Base-by-base conservation (phyloP, 2,329 filamentous ascomycete species). In the Didymella exigua region DNA sequence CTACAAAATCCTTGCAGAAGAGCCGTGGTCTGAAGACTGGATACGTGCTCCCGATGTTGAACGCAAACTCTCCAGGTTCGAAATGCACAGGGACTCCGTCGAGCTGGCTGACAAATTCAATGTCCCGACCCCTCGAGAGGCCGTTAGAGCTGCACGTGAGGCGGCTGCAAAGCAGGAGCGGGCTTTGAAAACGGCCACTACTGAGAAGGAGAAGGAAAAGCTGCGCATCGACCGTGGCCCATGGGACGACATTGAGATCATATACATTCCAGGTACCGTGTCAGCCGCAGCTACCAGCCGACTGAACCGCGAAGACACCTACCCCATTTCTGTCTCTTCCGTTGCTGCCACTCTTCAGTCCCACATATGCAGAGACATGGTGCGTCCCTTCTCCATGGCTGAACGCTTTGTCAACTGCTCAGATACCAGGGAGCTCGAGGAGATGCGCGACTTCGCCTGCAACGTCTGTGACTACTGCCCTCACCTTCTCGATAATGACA, bases 401-500 rank as follows among this genome's bases (percentile, higher is more conserved):
- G 61, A 70, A 24, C 68, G 70, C 24, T 72, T 74, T 34, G 57
- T 75, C 30, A 66, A 60, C 47, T 70, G 66, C 49, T 67, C 66
- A 21, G 71, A 74, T 31, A 71, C 65, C 1, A 61, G 59, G n/a
- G 66, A 72, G 47, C 67, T 75, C 5, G 63, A 63, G 33, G 60
- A 66, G 24, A 63, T 74, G 62, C 71, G 69, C 23, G 60, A 68
- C 19, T 73, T 72, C 30, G 72, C 71, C 8, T 73, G 68, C 36
- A 68, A 73, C 37, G 66, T 74, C 19, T 71, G 68, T 50, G 71
- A 75, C 48, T 75, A 69, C 37, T 70, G 70, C n/a, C 72, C 72
- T 14, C 72, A 75, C 41, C 67, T 75, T 16, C 67, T 75, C 8
- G 72, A 75, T 50, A 75, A 75, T 43, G 72, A 75, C 49, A 75